phyloP scores from a whole-genome alignment of 768 basidiomycete species.

The Serendipita sp. region DNA sequence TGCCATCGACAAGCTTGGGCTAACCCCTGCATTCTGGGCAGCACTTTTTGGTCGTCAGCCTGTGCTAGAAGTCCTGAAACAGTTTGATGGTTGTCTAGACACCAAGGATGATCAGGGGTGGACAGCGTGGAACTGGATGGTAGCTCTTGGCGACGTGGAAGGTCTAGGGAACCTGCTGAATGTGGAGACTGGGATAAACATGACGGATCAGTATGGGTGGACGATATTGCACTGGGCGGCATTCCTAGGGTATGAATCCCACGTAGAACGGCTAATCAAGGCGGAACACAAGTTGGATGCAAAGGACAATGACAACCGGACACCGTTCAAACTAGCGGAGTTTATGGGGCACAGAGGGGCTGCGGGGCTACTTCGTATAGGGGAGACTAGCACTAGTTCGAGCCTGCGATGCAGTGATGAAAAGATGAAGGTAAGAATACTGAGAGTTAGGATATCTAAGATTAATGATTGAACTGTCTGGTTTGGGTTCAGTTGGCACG shows the following conservation, averaged over 20 bases:
- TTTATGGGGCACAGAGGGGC: too few relatives aligned
- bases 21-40: background rate
- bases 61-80: background rate
- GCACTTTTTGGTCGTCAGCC: background rate
- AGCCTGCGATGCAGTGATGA: too few relatives aligned
- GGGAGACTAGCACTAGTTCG: too few relatives aligned
- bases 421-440: too few relatives aligned
- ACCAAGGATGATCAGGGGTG: background rate
- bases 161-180: background rate
- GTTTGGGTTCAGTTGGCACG: too few relatives aligned
- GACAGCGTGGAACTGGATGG: background rate
- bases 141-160: background rate
- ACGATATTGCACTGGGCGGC: background rate
- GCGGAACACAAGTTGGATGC: background rate
- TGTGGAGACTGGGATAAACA: background rate
- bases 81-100: background rate
- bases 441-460: too few relatives aligned
- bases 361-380: too few relatives aligned
- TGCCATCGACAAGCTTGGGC: background rate
- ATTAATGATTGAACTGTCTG: too few relatives aligned
- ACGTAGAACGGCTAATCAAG: background rate
- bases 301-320: background rate
- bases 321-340: background rate
- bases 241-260: background rate
- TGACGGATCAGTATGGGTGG: background rate